Evolutionary conservation across 768 basidiomycete species (phyloP), one percentile per base, ranked within the genome.

Genomic region (Cubamyces lactineus): DNA sequence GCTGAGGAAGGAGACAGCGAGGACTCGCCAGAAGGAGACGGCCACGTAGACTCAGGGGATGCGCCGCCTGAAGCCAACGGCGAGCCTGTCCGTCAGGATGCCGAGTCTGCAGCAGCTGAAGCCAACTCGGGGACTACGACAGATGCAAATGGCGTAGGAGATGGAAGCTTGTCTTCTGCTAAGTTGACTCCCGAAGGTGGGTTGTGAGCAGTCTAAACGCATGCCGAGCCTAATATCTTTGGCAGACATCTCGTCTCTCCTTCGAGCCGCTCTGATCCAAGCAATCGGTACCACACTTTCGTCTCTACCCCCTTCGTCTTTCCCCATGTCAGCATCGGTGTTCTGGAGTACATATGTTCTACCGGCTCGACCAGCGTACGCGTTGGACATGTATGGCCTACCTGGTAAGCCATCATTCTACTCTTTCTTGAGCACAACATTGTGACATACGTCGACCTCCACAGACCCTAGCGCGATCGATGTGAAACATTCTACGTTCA

Each of bases 301-400:
- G 0, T 69, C 80, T 1, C 71, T 84, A 1, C 82, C 85, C 0
- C 50, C 80, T 0, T 80, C 84, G 0, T 72, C 83, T 1, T 91
- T 94, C 69, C 93, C 94, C 0, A 86, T 95, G 46, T 77, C 88
- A 0, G 84, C 92, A 0, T 90, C 91, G 12, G 80, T 79, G 0
- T 85, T 95, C 66, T 94, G 94, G 74, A 84, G 89, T 7, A 82
- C 80, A 17, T 82, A 92, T 69, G 82, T 96, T 51, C 82, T 96
- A 2, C 93, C 93, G 5, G 86, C 80, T 54, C 82, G 93, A n/a
- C 91, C 93, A 8, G 85, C 86, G n/a, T 85, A 83, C 59, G 83
- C 86, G 3, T 28, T 67, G 5, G 66, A 58, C 1, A 41, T 62
- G 38, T 53, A 59, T 15, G 69, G 66, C 11, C 54, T 63, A 9